These are phyloP conservation scores for Sonneratia caseolaris DNA, from an alignment of 345 rosid genomes.

Conservation along the genomic window DNA sequence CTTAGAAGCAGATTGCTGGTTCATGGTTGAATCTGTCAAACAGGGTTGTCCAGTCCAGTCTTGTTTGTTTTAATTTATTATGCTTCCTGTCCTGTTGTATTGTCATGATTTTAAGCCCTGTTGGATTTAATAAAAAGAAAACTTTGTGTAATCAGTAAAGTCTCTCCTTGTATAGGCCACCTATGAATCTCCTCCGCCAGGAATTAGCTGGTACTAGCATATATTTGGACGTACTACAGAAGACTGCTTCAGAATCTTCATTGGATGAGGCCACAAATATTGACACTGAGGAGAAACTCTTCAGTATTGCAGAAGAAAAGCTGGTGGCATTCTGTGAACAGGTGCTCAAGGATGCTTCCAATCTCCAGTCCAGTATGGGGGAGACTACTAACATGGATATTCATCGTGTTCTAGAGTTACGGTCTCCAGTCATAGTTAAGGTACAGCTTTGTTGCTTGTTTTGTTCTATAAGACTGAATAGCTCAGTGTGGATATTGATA, in stretches of 20 bases:
- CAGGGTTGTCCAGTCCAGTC: neutral
- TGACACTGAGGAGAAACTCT: slow-evolving; percentile 34
- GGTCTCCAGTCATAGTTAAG: slow-evolving; percentile 89
- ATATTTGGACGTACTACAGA: slow-evolving; percentile 83
- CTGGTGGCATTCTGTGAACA: slow-evolving; percentile 82
- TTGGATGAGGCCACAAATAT: slow-evolving; percentile 20
- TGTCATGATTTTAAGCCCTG: neutral
- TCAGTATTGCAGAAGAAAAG: slow-evolving; percentile 72
- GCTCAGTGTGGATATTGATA: neutral
- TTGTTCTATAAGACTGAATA: neutral
- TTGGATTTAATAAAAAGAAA: neutral
- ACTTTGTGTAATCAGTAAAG: neutral
- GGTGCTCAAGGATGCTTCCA: slow-evolving; percentile 78
- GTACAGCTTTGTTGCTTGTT: slow-evolving; percentile 21
- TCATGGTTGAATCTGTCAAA: neutral
- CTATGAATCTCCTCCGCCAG: slow-evolving; percentile 87
- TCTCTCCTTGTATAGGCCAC: slow-evolving; percentile 54
- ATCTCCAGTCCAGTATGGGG: slow-evolving; percentile 61
- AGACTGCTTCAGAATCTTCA: slow-evolving; percentile 49
- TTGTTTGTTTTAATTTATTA: neutral
- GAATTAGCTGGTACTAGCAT: slow-evolving; percentile 77
- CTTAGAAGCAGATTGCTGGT: neutral
- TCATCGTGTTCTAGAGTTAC: slow-evolving; percentile 78
- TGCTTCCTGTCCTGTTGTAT: slow-evolving; percentile 1
- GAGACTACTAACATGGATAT: slow-evolving; percentile 76